These are phyloP conservation scores for Arctium lappa DNA, from an alignment of 129 eudicot genomes.

Conservation along the genomic window DNA sequence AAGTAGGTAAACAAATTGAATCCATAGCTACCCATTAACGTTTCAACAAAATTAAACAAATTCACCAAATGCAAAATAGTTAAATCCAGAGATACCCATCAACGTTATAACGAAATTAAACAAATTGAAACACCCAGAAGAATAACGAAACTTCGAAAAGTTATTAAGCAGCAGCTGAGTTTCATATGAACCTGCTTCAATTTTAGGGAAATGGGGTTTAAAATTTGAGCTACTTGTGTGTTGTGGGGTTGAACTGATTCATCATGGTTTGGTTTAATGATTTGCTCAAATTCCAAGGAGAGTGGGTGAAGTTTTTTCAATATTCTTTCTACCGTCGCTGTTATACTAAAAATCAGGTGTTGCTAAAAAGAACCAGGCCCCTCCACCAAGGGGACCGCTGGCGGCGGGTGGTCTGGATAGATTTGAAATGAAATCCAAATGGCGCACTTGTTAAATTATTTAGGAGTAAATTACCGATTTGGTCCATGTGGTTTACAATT, in stretches of 20 bases:
- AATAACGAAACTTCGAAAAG: slow-evolving; percentile 28
- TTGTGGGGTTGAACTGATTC: background rate
- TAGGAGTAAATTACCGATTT: too few species aligned
- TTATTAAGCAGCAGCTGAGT: background rate
- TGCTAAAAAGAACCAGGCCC: background rate
- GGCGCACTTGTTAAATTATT: background rate
- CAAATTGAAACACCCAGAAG: slow-evolving; percentile 28
- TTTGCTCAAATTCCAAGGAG: slow-evolving; percentile 14
- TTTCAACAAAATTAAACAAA: background rate
- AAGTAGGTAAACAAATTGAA: background rate
- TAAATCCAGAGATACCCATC: slow-evolving; percentile 2
- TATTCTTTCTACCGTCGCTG: slow-evolving; percentile 11
- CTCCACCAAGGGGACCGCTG: background rate
- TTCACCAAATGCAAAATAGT: background rate
- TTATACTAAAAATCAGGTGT: background rate
- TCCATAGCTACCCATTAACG: background rate
- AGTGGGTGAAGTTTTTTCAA: background rate
- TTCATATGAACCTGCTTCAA: background rate
- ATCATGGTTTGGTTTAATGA: background rate
- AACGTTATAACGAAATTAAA: slow-evolving; percentile 12
- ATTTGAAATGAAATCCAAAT: background rate
- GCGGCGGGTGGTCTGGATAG: background rate
- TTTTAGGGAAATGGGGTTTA: slow-evolving; percentile 16
- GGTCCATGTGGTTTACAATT: too few species aligned
- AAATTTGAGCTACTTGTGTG: background rate